These are phyloP conservation scores for Echeveria elegans DNA, from an alignment of 164 flowering plant genomes.

Conservation along the genomic window DNA sequence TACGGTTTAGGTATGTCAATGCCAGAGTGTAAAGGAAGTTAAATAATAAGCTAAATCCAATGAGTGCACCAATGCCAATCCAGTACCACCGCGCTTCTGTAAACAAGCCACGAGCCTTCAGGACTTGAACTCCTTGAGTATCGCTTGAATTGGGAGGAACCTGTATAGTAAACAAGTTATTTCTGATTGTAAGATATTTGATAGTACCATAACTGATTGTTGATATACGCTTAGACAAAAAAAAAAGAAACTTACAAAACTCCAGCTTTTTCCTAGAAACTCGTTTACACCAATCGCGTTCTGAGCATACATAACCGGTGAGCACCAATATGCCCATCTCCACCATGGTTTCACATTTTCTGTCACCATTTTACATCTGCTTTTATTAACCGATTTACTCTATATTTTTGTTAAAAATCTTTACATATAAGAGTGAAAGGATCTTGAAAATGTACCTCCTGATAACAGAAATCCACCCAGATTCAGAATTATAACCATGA, in stretches of 20 bases:
- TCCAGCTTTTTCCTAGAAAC: conserved; percentile 35
- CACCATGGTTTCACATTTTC: conserved; percentile 23
- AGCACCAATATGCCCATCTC: conserved; percentile 43
- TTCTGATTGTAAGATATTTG: not conserved
- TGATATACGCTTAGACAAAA: not conserved
- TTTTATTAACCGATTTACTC: not conserved
- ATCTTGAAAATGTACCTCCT: conserved; percentile 3
- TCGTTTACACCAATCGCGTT: conserved; percentile 33
- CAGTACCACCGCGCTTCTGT: conserved; percentile 27
- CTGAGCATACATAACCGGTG: conserved; percentile 38
- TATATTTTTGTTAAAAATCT: not conserved
- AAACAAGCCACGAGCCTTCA: conserved; percentile 25
- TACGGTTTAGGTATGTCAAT: conserved; percentile 3
- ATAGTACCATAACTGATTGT: not conserved
- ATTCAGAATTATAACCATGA: conserved; percentile 21
- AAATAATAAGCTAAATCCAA: conserved; percentile 15
- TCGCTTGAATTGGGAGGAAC: not conserved
- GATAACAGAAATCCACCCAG: conserved; percentile 30
- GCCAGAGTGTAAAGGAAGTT: conserved; percentile 2
- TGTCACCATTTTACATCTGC: not conserved
- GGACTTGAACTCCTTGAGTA: conserved; percentile 16
- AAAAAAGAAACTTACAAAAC: not conserved
- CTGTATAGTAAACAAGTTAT: not conserved
- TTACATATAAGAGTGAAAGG: not conserved
- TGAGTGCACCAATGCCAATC: conserved; percentile 21